Base-by-base conservation (phyloP, 2,329 filamentous ascomycete genomes). In the Aspergillus aculeatus region DNA sequence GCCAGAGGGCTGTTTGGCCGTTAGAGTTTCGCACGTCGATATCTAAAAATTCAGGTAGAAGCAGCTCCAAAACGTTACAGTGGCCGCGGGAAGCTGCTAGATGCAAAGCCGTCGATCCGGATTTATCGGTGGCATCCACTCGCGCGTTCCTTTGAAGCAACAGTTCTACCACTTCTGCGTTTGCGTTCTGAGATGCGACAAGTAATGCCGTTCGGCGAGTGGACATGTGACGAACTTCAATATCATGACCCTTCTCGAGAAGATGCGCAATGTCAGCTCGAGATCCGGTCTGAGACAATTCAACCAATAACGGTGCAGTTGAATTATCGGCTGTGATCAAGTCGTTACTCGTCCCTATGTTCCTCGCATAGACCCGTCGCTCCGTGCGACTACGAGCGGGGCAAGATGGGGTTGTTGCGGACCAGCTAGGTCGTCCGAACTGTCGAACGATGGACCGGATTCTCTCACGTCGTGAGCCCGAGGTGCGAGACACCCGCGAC, bases 141-240 rank as follows among this genome's bases (percentile, higher is more conserved):
- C 66, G 67, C 11, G 74, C 75, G 32, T 70, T 68, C 31, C 66
- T 61, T 29, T 71, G 65, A 12, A 77, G 66, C 14, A 78, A 58
- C 12, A 75, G 56, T 32, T 69, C 66, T 19, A 75, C 71, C 14
- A 76, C 64, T 47, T 72, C 72, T 19, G 73, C 72, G 31, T 73
- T 73, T 10, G 75, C 75, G 62, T 75, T 77, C 58, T 78, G 75
- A 6, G 74, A 69, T 52, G 76, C 75, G 47, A 78, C 73, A 5
- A 73, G 64, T 12, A 78, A 68, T 14, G 76, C 75, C 44, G 69
- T 78, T 50, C 73, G 66, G n/a, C 70, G 68, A 2, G 73, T 72
- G 48, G 62, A 54, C 10, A 64, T 53, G 59, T 77, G 72, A 7
- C 69, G 60, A 49, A 66, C 57, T 60, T 75, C 70, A n/a, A 74